Evolutionary conservation across 1,139 yeast species (phyloP), one percentile per base, ranked within the genome.

Genomic region (Saccharomyces hybrid): DNA sequence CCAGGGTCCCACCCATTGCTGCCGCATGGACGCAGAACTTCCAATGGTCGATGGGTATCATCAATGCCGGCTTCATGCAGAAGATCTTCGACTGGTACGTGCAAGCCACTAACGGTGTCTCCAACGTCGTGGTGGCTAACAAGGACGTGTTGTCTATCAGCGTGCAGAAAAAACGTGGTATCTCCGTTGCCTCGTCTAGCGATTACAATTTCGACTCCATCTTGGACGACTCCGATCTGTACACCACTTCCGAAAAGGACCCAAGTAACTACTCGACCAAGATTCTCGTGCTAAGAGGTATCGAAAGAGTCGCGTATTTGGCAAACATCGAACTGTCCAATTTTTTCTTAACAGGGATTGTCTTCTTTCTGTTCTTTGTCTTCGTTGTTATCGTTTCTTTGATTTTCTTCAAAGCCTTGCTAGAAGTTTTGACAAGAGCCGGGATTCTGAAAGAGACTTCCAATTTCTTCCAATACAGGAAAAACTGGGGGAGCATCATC

Each of bases 1-100:
- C 90, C 23, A 78, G 83, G 58, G 88, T 89, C 27, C 99, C 99
- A 7, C 99, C 99, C 5, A 89, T 93, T 61, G 98, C 98, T 8
- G 93, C 97, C 1, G 95, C 98, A 3, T 93, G 99, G 99, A 85
- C 96, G 41, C 97, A 93, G 71, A 93, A 93, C 74, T 93, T 93
- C 76, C 84, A 84, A 74, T 93, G 99, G 99, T 84, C 97, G 5
- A 79, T 93, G 78, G 99, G 99, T 54, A 83, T 93, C 59, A 88
- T 95, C 63, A 78, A 80, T 56, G 82, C 83, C 9, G 74, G 75
- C n/a, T 89, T 91, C 66, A 86, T 93, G 81, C 99, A 93, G 71
- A 71, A 76, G 51, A 88, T 91, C 56, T 86, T 95, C 63, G 82
- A 84, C 69, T 93, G 99, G 99, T 93, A 93, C 72, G 84, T 93